Conservation (phyloP, 345 rosid genomes). For the Eucalyptus viminalis region DNA sequence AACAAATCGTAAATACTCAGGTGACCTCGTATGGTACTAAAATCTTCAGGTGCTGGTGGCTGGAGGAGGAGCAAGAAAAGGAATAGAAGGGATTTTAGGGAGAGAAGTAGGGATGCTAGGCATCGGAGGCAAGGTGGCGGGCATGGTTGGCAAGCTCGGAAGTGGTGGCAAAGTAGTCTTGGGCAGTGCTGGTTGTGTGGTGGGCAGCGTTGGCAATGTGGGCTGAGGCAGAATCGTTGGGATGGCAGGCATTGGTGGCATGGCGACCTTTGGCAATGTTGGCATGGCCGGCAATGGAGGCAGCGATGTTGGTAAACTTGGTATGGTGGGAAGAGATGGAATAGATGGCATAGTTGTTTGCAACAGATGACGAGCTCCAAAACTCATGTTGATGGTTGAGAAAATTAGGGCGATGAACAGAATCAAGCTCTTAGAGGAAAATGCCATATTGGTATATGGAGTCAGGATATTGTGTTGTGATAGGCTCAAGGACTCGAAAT, state of each 20-base stretch:
- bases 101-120: not conserved
- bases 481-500: not conserved
- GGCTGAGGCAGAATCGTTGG: not conserved
- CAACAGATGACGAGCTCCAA: conserved; percentile 6
- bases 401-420: not conserved
- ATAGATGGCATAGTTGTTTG: not conserved
- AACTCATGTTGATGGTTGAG: not conserved
- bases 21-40: not conserved
- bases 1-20: not conserved
- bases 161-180: not conserved
- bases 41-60: not conserved
- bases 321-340: not conserved
- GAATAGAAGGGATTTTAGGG: not conserved
- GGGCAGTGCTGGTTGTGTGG: not conserved
- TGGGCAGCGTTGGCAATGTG: not conserved
- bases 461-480: not conserved
- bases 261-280: not conserved
- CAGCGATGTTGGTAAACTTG: not conserved
- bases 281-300: not conserved
- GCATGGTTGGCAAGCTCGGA: not conserved
- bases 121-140: not conserved
- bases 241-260: not conserved
- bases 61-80: not conserved
- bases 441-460: not conserved
- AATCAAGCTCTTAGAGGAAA: not conserved